Percentiles rank a stretch among this genome's conserved stretches.
Evolutionary conservation across 140 eudicot genomes (phyloP).

Genomic region (Stevia rebaudiana): DNA sequence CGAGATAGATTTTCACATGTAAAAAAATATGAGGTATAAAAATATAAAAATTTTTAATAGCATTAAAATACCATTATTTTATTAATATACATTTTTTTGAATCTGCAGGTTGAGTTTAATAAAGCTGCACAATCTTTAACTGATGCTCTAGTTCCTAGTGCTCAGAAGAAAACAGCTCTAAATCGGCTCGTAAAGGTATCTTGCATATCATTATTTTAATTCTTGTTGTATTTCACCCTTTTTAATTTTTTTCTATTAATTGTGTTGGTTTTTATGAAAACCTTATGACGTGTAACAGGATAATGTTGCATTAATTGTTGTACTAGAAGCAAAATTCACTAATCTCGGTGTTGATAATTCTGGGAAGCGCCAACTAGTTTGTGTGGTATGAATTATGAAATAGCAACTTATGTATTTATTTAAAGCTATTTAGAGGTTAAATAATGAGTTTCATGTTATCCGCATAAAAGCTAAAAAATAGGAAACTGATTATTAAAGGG

Average conservation of each 20-base stretch:
- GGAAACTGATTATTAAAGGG: neutral
- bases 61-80: neutral
- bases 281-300: constrained; percentile 40
- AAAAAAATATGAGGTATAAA: constrained; percentile 80
- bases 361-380: constrained; percentile 93
- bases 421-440: neutral
- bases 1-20: constrained; percentile 95
- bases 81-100: neutral
- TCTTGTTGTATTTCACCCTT: neutral
- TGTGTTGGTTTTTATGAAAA: constrained; percentile 6
- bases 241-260: neutral
- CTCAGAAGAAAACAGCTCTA: constrained; percentile 81
- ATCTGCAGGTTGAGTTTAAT: constrained; percentile 84
- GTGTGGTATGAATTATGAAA: constrained; percentile 83
- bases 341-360: constrained; percentile 73
- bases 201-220: neutral
- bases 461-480: neutral
- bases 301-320: constrained; percentile 81
- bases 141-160: constrained; percentile 79
- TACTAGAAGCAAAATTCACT: constrained; percentile 83
- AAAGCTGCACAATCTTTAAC: constrained; percentile 98
- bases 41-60: neutral
- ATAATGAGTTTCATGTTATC: neutral
- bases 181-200: constrained; percentile 82
- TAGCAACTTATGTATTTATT: neutral